A percentile compares a stretch with the other conserved stretches of the same genome.
Evolutionary conservation across 129 eudicot species (phyloP).

Genomic region (Rutidosis leptorrhynchoides): DNA sequence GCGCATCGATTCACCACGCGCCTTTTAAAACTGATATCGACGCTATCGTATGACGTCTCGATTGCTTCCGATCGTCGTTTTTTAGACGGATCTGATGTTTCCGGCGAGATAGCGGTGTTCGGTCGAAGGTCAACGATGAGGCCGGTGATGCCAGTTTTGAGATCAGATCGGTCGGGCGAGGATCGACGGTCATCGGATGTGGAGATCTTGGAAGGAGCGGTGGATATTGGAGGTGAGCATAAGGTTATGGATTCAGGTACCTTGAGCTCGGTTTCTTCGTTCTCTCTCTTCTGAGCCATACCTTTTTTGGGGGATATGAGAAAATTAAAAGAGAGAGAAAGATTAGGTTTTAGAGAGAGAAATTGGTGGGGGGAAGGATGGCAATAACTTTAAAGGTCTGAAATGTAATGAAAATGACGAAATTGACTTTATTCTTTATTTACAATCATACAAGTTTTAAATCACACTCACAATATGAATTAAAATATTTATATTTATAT

Average conservation of each 20-base stretch:
- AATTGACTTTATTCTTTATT: neutral
- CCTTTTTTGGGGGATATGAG: constrained; percentile 12
- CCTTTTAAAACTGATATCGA: constrained; percentile 15
- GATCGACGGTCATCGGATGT: constrained; percentile 30
- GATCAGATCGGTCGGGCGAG: constrained; percentile 35
- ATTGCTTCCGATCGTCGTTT: constrained; percentile 27
- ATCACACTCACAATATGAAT: too few species aligned
- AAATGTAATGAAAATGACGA: constrained; percentile 16
- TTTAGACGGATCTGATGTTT: constrained; percentile 20
- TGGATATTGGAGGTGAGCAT: constrained; percentile 36
- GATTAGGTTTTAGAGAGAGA: constrained; percentile 27
- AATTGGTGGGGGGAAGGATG: constrained; percentile 7
- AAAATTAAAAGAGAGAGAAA: neutral
- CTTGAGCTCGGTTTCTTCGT: constrained; percentile 66
- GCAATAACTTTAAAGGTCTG: constrained; percentile 28
- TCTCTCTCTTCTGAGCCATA: constrained; percentile 68
- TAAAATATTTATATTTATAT: too few species aligned
- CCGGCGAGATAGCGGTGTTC: constrained; percentile 30
- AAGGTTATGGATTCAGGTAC: constrained; percentile 42
- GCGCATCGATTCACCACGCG: constrained; percentile 60
- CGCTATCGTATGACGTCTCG: constrained; percentile 3
- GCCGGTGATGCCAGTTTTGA: constrained; percentile 21
- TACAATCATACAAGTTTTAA: too few species aligned
- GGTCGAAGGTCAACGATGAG: constrained; percentile 30
- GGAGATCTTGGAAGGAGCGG: constrained; percentile 32